Percentiles rank a stretch among this genome's conserved stretches.
phyloP scores from a whole-genome alignment of 2,329 filamentous ascomycete species.

The Pseudogymnoascus sp. region DNA sequence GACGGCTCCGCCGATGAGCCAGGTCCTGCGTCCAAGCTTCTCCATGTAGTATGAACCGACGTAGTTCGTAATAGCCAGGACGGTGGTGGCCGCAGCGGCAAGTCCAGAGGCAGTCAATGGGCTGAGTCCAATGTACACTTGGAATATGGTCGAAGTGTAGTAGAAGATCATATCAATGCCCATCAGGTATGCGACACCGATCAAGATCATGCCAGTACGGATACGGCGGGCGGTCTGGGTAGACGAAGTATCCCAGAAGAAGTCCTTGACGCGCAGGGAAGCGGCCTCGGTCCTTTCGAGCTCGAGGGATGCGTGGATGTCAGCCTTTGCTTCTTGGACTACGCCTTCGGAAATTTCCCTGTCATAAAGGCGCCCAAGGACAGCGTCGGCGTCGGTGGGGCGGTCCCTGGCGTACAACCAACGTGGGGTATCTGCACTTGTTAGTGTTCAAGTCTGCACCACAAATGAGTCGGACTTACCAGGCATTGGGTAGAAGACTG shows the following conservation, averaged over 20 bases:
- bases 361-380: background rate
- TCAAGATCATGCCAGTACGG: constrained; percentile 1
- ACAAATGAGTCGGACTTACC: constrained; percentile 14
- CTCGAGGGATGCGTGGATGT: constrained; percentile 4
- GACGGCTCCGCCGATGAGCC: constrained; percentile 24
- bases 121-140: constrained; percentile 13
- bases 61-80: constrained; percentile 1
- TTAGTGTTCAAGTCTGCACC: background rate
- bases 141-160: constrained; percentile 15
- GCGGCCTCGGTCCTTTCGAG: background rate
- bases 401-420: constrained; percentile 25
- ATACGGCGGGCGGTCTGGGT: constrained; percentile 2
- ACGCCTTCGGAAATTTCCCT: background rate
- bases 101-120: constrained; percentile 11
- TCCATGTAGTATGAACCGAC: constrained; percentile 25
- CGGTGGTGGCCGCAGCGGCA: background rate
- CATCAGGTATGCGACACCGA: constrained; percentile 10
- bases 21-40: constrained; percentile 25
- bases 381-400: background rate
- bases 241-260: constrained; percentile 1
- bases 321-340: background rate
- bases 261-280: background rate
- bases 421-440: constrained; percentile 23
- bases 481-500: constrained; percentile 16
- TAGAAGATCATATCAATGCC: constrained; percentile 15